Evolutionary conservation across 1,139 yeast genomes (phyloP), one percentile per base, ranked within the genome.

Genomic region (Saccharomyces hybrid): DNA sequence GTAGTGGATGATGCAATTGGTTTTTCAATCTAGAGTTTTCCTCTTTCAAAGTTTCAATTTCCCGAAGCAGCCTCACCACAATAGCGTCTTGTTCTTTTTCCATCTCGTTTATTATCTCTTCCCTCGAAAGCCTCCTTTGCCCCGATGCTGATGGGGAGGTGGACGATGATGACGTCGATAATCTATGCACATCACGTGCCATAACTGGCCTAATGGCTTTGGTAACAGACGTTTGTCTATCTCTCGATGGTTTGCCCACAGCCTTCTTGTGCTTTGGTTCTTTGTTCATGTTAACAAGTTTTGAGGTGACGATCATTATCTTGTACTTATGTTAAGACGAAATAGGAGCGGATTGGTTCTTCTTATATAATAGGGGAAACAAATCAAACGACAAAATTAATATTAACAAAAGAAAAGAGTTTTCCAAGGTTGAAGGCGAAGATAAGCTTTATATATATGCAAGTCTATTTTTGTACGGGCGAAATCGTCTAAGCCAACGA

Each of bases 21-120:
- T 31, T 31, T 31, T 31, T 56, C 48, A 64, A 53, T 48, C 59
- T 56, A 41, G 54, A 54, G 51, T 81, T 82, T 57, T 83, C 87
- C 42, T 78, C 80, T 59, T 77, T 78, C 55, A 83, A 69, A 9
- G 59, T 58, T 26, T 76, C 76, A 47, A 82, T 81, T 61, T 83
- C 86, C 59, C 75, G 76, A 78, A 81, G 77, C 47, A 83, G 68
- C 61, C 76, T 79, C 59, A 82, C 68, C 14, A 82, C 87, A 42
- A 82, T 79, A 3, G 83, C 84, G 62, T 83, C 87, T 63, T 83
- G 87, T 63, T 83, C 87, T 54, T 81, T 75, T 62, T 83, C 88
- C 86, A 83, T 81, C 55, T 78, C 72, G 64, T 82, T 84, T 52
- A 83, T 77, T 47, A 79, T 74, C 57, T 78, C 78, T 48, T 78